Conservation (phyloP, 2,329 filamentous ascomycete species). For the Sphaerulina musiva region DNA sequence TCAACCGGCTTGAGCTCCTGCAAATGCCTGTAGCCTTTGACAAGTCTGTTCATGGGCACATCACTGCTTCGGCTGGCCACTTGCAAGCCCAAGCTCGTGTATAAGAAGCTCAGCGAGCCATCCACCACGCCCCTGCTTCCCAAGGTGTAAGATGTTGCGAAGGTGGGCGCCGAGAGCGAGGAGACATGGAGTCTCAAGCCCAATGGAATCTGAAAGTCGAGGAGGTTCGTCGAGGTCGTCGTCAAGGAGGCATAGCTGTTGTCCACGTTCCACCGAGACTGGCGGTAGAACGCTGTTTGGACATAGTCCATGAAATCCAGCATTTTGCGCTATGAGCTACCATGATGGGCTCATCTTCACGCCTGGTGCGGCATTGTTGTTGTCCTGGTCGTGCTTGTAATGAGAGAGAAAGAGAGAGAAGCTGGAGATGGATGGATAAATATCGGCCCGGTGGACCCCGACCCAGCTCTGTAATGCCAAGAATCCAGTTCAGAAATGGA, state of each 20-base stretch:
- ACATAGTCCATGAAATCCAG: conserved; percentile 97
- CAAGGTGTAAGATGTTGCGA: conserved; percentile 88
- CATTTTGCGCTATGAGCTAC: conserved; percentile 49
- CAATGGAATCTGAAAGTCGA: conserved; percentile 80
- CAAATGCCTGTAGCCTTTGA: conserved; percentile 76
- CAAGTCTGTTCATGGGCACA: conserved; percentile 69
- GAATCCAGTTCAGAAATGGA: no score
- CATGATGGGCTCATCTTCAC: conserved; percentile 15
- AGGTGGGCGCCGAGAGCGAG: conserved; percentile 84
- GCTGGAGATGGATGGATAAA: no score
- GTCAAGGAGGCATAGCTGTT: conserved; percentile 87
- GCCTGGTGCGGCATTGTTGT: background rate
- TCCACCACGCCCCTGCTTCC: conserved; percentile 87
- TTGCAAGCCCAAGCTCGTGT: conserved; percentile 73
- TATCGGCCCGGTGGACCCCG: no score
- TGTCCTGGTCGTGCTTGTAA: background rate
- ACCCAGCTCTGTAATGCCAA: no score
- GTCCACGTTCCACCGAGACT: conserved; percentile 82
- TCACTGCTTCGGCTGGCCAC: conserved; percentile 63
- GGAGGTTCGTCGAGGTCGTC: conserved; percentile 72
- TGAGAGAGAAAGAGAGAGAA: no score
- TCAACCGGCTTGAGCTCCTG: conserved; percentile 55
- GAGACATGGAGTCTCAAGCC: conserved; percentile 82
- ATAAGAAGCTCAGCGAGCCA: conserved; percentile 94
- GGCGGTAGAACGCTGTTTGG: conserved; percentile 80